Evolutionary conservation across 331 rosid species (phyloP), one percentile per base, ranked within the genome.

Genomic region (Acacia concinna): DNA sequence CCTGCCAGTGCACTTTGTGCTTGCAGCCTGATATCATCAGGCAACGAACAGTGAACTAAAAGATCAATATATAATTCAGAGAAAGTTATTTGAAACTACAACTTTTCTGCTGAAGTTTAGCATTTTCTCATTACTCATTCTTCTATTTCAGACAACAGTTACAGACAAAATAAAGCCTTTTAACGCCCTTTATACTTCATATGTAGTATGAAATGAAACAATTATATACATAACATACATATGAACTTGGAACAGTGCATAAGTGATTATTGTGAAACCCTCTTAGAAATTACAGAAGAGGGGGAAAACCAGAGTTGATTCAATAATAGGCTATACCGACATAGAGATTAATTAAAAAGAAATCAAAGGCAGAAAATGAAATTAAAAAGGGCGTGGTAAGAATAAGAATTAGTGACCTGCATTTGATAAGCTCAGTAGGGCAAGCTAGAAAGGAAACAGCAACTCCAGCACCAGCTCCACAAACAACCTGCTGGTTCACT

Each of bases 381-480:
- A 66, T 11, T 25, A 67, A 68, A 78, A 44, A 20, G 66, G 32
- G 5, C 72, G 34, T 6, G 35, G 35, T 47, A 67, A 68, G 74
- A 28, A 46, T 28, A 28, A 52, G 54, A 18, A 79, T 11, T 57
- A 85, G 78, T 17, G 67, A 87, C 99, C 99, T 96, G 94, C 99
- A 96, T 81, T 96, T 96, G 87, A 96, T 82, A 74, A 96, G 80
- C 80, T 96, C 99, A 43, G 98, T 96, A 28, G 99, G 99, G 86
- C 99, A 93, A 73, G 97, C 99, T 34, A 96, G 91, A 79, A 96
- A 72, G 43, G 99, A 96, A 68, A 96, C 99, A 23, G 99, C 94
- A 73, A 96, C 35, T 76, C 99, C 98, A 78, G 99, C 99, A 59
- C 98, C 99, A 46, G 94, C 98, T 68, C 98, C 97, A 85, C 90